Evolutionary conservation across 768 basidiomycete species (phyloP), one percentile per base, ranked within the genome.

Genomic region (Lactarius deliciosus): DNA sequence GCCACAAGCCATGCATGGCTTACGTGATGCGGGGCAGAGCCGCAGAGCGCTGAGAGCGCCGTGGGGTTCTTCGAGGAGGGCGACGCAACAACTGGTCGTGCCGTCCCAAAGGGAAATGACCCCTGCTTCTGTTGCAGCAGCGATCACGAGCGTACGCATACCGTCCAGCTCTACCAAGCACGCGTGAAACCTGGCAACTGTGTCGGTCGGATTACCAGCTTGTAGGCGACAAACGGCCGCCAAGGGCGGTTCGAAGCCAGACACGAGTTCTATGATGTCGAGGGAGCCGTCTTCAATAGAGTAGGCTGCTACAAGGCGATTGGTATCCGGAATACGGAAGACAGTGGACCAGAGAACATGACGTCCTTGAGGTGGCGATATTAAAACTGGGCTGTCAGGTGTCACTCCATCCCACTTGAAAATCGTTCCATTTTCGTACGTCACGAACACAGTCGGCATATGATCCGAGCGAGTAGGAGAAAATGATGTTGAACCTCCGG

Each of bases 71-170:
- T 88, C 86, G 41, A 92, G 74, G 59, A 86, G 79, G 61, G 81
- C 78, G 47, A 92, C 82, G 66, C 86, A 86, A 69, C 87, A 87
- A 13, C 83, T 81, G 7, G 86, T 86, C n/a, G 77, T 71, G 9
- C 81, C 85, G 72, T 93, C 90, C 92, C 91, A 94, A 15, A 94
- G 71, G 0, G 92, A 90, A 25, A 93, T 79, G 11, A 83, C 78
- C 11, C 92, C 91, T 1, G 83, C 80, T 60, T 86, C 82, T 3
- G 90, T 88, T 20, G 85, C 84, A 15, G 83, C 82, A 47, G 80
- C 86, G 18, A 92, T 74, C 67, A 93, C 79, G 18, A 86, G 74
- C 22, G 82, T 83, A 16, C 76, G 76, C 56, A 74, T 77, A 7
- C 84, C 85, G 43, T 80, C 82, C 60, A 89, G 72, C 61, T 84